Conservation (phyloP, 78 protist species). For the Polysphondylium violaceum region DNA sequence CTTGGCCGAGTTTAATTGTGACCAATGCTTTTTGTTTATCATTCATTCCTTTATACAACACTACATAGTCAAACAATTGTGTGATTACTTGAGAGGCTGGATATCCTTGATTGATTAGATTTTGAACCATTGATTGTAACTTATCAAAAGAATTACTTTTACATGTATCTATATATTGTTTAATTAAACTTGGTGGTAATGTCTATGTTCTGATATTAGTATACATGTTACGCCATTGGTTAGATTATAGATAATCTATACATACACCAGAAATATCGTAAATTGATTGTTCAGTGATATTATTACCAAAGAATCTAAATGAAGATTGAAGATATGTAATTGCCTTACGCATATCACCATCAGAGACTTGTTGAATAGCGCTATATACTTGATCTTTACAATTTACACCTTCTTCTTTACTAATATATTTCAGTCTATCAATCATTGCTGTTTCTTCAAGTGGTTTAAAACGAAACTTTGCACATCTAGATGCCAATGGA, state of each 20-base stretch:
- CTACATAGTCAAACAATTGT: slow-evolving; percentile 53
- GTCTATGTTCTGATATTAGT: slow-evolving; percentile 4
- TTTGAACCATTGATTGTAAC: slow-evolving; percentile 18
- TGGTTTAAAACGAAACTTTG: slow-evolving; percentile 98
- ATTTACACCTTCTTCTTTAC: slow-evolving; percentile 68
- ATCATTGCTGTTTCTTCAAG: slow-evolving; percentile 70
- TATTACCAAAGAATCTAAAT: slow-evolving; percentile 51
- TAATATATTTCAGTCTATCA: slow-evolving; percentile 83
- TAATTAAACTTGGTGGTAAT: slow-evolving; percentile 35
- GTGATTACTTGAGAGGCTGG: slow-evolving; percentile 74
- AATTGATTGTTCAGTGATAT: slow-evolving; percentile 21
- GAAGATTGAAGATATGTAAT: slow-evolving; percentile 93
- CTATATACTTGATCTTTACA: slow-evolving; percentile 14
- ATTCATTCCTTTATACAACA: neutral
- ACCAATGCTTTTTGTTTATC: slow-evolving; percentile 71
- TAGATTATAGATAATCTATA: neutral
- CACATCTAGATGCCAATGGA: slow-evolving; percentile 99
- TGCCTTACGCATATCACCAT: slow-evolving; percentile 96
- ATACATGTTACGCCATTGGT: neutral
- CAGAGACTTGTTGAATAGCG: slow-evolving; percentile 71
- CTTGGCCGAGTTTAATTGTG: slow-evolving; percentile 62
- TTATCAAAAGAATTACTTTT: slow-evolving; percentile 43
- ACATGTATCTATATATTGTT: slow-evolving; percentile 33
- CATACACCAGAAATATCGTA: slow-evolving; percentile 83
- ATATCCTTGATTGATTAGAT: slow-evolving; percentile 33